A percentile compares a stretch with the other conserved stretches of the same genome.
These are phyloP conservation scores for Sarocladium strictum DNA, from an alignment of 2,329 filamentous ascomycete species.

Conservation along the genomic window DNA sequence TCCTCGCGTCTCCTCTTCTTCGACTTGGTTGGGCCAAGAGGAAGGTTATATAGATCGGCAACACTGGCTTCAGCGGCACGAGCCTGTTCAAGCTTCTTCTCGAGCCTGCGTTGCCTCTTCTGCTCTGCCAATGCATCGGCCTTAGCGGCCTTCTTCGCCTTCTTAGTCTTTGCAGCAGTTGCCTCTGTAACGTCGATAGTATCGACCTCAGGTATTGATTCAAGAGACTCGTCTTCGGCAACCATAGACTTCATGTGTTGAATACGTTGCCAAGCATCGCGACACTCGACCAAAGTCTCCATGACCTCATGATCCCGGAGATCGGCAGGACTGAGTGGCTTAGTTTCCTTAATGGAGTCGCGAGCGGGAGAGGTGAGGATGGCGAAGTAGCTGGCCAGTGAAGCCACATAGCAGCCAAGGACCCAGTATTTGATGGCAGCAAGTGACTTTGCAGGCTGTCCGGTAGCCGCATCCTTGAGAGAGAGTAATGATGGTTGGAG, in stretches of 20 bases:
- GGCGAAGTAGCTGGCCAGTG: slow-evolving; percentile 90
- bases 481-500: slow-evolving; percentile 60
- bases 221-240: slow-evolving; percentile 11
- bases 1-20: slow-evolving; percentile 28
- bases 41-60: slow-evolving; percentile 62
- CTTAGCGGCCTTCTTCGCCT: slow-evolving; percentile 20
- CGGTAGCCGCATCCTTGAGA: slow-evolving; percentile 52
- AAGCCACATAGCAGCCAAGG: slow-evolving; percentile 77
- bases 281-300: slow-evolving; percentile 73
- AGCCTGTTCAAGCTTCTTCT: slow-evolving; percentile 38
- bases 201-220: slow-evolving; percentile 17
- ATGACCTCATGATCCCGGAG: slow-evolving; percentile 88
- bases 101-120: slow-evolving; percentile 24
- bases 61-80: slow-evolving; percentile 64
- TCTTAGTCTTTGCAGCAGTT: slow-evolving; percentile 16
- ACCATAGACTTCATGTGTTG: slow-evolving; percentile 55
- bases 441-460: slow-evolving; percentile 45
- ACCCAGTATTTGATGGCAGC: slow-evolving; percentile 70
- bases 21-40: slow-evolving; percentile 41
- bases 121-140: slow-evolving; percentile 26
- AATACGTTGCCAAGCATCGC: slow-evolving; percentile 72
- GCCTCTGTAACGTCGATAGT: slow-evolving; percentile 15
- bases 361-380: slow-evolving; percentile 77
- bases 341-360: slow-evolving; percentile 44
- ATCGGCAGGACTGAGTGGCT: slow-evolving; percentile 68